phyloP scores from a whole-genome alignment of 306 rosid genomes.

The Senna tora region DNA sequence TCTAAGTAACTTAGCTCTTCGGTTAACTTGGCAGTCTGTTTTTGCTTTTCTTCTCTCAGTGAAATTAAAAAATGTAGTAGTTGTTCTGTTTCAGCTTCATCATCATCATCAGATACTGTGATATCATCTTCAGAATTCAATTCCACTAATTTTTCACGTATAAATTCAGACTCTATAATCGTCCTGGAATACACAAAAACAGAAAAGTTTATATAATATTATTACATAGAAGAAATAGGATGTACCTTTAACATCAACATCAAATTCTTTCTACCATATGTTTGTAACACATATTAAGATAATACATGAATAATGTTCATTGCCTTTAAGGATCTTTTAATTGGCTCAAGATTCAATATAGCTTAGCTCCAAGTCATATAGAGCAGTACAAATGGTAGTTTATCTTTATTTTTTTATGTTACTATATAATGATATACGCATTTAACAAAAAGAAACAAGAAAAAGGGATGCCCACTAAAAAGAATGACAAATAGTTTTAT shows the following conservation, averaged over 20 bases:
- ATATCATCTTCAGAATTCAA: slow-evolving; percentile 51
- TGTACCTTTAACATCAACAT: slow-evolving; percentile 18
- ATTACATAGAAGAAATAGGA: slow-evolving; percentile 17
- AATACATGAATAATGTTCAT: background rate
- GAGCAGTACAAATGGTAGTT: background rate
- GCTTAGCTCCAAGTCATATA: background rate
- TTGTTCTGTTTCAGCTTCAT: slow-evolving; percentile 65
- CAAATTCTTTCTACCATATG: slow-evolving; percentile 21
- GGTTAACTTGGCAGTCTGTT: slow-evolving; percentile 62
- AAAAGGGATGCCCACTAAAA: background rate
- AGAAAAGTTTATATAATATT: slow-evolving; percentile 16
- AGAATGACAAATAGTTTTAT: slow-evolving; percentile 9
- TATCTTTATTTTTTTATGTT: background rate
- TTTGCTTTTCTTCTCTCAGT: slow-evolving; percentile 62
- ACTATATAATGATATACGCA: background rate
- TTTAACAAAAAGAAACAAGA: background rate
- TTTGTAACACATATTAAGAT: slow-evolving; percentile 24
- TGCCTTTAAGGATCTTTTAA: slow-evolving; percentile 1
- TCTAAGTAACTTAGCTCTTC: slow-evolving; percentile 65
- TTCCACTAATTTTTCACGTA: slow-evolving; percentile 47
- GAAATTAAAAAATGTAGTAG: slow-evolving; percentile 60
- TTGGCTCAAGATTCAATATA: background rate
- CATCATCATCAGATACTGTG: slow-evolving; percentile 61
- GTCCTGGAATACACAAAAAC: slow-evolving; percentile 56
- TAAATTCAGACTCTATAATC: slow-evolving; percentile 73